Base-by-base conservation (phyloP, 1,284 basidiomycete genomes). In the Baeospora myosura region DNA sequence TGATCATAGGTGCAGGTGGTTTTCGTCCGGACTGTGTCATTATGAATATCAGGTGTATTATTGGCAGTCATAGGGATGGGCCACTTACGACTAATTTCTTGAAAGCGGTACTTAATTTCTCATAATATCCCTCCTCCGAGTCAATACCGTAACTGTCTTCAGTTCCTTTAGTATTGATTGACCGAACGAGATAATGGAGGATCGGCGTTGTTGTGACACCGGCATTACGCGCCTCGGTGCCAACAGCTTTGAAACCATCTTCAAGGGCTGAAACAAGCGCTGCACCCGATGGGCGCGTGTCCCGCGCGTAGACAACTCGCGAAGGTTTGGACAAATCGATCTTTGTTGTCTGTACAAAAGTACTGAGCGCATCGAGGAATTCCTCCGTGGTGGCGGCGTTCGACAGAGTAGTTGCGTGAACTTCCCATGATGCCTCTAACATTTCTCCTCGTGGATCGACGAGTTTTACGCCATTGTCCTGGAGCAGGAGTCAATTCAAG, bases 401-500 rank as follows among this genome's bases (percentile, higher is more conserved):
- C 46, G 94, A 88, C n/a, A 98, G 68, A 4, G 64, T 63, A 4
- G 96, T 95, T 16, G 95, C 94, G 59, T 95, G 78, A 0, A 63
- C 59, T 63, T 99, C 96, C 96, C 96, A 99, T 24, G 88, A 76
- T 1, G 87, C 70, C 57, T 95, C 88, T n/a, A 99, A 77, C 96
- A 99, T 99, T 63, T 99, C 96, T n/a, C 96, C 96, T 10, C 81
- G 81, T 12, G 96, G 90, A 65, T 99, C 96, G 33, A 99, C 91
- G 39, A 98, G 79, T 64, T 98, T 99, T 48, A 98, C 91, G 25
- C 96, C 96, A 61, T 99, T 99, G 63, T 99, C 96, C 90, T 97
- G 55, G 8, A 23, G 45, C 14, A 33, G 47, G 21, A 22, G 31
- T 46, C 38, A 38, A 29, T 37, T 40, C 32, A 44, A 46, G 38